Conservation (phyloP, 1,284 basidiomycete genomes). For the Cutaneotrichosporon cutaneum region DNA sequence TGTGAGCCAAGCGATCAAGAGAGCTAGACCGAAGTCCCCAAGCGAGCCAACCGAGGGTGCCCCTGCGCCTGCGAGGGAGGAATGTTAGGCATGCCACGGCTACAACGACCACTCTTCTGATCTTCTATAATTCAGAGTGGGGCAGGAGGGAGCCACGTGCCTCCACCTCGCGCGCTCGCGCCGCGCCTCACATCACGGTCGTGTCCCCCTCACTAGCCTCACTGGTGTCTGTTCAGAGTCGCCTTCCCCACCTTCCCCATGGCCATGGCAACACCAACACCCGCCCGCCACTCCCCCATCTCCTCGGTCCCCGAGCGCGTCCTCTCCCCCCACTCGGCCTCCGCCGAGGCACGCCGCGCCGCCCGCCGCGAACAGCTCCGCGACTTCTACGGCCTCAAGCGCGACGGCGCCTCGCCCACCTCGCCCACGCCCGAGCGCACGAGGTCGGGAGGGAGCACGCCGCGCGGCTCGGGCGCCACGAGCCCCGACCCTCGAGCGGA, state of each 20-base stretch:
- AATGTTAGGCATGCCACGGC: too few relatives aligned
- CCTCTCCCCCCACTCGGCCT: slow-evolving; percentile 14
- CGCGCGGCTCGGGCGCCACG: background rate
- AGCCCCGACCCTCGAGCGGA: background rate
- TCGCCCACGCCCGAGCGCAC: background rate
- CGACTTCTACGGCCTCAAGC: slow-evolving; percentile 44
- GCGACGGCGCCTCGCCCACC: slow-evolving; percentile 1
- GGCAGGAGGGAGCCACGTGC: too few relatives aligned
- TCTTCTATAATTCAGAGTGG: too few relatives aligned
- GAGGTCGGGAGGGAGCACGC: background rate
- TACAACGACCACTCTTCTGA: too few relatives aligned
- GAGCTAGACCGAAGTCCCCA: too few relatives aligned
- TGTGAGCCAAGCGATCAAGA: too few relatives aligned
- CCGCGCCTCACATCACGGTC: too few relatives aligned
- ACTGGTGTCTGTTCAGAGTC: too few relatives aligned
- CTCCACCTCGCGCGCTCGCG: too few relatives aligned
- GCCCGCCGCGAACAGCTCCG: slow-evolving; percentile 42
- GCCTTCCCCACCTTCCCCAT: background rate
- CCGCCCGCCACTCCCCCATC: background rate
- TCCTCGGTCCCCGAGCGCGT: slow-evolving; percentile 21
- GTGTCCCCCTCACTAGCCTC: too few relatives aligned
- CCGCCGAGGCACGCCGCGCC: slow-evolving; percentile 30
- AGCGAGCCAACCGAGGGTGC: too few relatives aligned
- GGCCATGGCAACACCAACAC: background rate
- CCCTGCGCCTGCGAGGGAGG: too few relatives aligned